Percentiles rank a stretch among this genome's conserved stretches.
Evolutionary conservation across 495 filamentous ascomycete genomes (phyloP).

Genomic region (Xylaria flabelliformis): DNA sequence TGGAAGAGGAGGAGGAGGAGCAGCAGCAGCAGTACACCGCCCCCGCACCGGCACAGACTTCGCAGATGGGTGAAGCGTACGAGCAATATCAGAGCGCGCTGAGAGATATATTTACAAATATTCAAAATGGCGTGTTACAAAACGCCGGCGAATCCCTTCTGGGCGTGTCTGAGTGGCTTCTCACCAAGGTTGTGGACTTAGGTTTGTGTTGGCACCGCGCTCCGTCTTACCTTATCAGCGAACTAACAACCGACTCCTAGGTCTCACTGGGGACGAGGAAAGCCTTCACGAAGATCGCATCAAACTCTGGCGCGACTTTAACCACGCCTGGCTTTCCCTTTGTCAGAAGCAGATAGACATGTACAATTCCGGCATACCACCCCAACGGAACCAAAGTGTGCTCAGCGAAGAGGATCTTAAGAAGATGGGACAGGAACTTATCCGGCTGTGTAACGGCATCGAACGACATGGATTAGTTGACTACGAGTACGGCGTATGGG

Average conservation of each 20-base stretch:
- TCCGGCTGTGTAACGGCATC: constrained; percentile 81
- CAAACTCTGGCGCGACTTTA: constrained; percentile 92
- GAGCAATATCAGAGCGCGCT: constrained; percentile 75
- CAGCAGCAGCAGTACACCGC: constrained; percentile 29
- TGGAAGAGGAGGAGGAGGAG: constrained; percentile 41
- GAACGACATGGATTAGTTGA: constrained; percentile 92
- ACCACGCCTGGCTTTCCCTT: constrained; percentile 88
- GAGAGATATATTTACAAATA: constrained; percentile 75
- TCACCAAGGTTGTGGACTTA: constrained; percentile 79
- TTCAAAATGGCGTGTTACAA: constrained; percentile 72
- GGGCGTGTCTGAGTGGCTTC: constrained; percentile 82
- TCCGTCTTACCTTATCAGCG: constrained; percentile 14
- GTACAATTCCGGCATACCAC: constrained; percentile 64
- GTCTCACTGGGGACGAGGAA: constrained; percentile 71
- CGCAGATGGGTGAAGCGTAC: constrained; percentile 68
- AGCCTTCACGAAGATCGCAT: constrained; percentile 71
- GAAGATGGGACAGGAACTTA: constrained; percentile 79
- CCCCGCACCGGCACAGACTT: not conserved
- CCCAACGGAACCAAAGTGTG: constrained; percentile 67
- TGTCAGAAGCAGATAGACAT: constrained; percentile 88
- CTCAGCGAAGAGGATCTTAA: constrained; percentile 73
- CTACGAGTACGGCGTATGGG: constrained; percentile 96
- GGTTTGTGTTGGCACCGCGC: constrained; percentile 65
- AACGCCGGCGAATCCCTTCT: constrained; percentile 76
- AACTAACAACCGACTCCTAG: constrained; percentile 38